A percentile compares a stretch with the other conserved stretches of the same genome.
These are phyloP conservation scores for Colletotrichum sp. DNA, from an alignment of 2,329 filamentous ascomycete species.

Conservation along the genomic window DNA sequence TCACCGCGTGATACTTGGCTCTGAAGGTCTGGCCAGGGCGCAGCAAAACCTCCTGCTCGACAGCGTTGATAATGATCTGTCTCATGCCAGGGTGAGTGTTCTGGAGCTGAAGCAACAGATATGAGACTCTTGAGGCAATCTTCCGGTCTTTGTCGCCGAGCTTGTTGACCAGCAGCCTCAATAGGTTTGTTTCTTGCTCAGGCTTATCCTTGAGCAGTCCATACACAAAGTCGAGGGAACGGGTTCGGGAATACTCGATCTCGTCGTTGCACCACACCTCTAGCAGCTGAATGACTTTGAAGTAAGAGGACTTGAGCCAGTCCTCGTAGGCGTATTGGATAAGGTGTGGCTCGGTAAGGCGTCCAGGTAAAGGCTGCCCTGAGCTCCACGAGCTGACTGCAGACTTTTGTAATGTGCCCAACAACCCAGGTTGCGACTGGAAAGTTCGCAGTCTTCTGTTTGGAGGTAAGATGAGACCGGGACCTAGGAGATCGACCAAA, in stretches of 20 bases:
- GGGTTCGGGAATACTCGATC: slow-evolving; percentile 88
- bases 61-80: slow-evolving; percentile 78
- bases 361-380: slow-evolving; percentile 74
- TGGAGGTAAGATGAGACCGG: slow-evolving; percentile 82
- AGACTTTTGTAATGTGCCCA: slow-evolving; percentile 71
- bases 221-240: slow-evolving; percentile 89
- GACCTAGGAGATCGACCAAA: slow-evolving; percentile 91
- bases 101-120: slow-evolving; percentile 90
- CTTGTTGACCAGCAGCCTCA: slow-evolving; percentile 94
- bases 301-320: slow-evolving; percentile 93
- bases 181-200: slow-evolving; percentile 93
- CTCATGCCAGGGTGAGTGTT: slow-evolving; percentile 95
- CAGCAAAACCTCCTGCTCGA: slow-evolving; percentile 89
- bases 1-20: slow-evolving; percentile 94
- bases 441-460: slow-evolving; percentile 85
- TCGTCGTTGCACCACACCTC: slow-evolving; percentile 96
- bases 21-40: slow-evolving; percentile 86
- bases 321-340: slow-evolving; percentile 93
- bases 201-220: slow-evolving; percentile 94
- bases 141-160: slow-evolving; percentile 95
- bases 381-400: slow-evolving; percentile 66
- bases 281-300: slow-evolving; percentile 88
- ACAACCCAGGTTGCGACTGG: slow-evolving; percentile 76
- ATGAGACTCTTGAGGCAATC: slow-evolving; percentile 91
- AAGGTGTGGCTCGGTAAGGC: slow-evolving; percentile 77